A percentile compares a stretch with the other conserved stretches of the same genome.
Conservation (phyloP, 257 asterid genomes). For the Salvia splendens region DNA sequence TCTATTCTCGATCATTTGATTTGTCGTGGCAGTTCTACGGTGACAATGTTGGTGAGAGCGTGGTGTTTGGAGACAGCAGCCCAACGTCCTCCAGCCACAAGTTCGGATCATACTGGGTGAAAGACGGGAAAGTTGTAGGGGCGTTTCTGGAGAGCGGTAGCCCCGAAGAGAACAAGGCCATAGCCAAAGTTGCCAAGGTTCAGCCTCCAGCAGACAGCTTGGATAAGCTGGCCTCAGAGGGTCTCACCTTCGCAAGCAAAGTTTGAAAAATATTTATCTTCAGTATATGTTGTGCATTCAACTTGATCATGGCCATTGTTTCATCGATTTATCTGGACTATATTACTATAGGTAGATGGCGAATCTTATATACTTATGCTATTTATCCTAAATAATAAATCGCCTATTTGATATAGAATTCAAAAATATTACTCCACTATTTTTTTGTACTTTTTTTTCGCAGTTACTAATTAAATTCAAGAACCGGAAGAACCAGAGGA, state of each 20-base stretch:
- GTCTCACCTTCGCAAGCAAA: conserved; percentile 71
- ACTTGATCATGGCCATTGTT: too few species aligned
- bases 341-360: too few species aligned
- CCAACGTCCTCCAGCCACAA: conserved; percentile 75
- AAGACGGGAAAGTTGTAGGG: conserved; percentile 79
- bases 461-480: too few species aligned
- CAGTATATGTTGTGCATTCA: too few species aligned
- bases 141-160: conserved; percentile 86
- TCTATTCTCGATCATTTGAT: conserved; percentile 87
- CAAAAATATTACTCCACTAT: too few species aligned
- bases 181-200: conserved; percentile 75
- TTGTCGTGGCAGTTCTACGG: conserved; percentile 96
- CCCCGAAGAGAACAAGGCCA: conserved; percentile 82
- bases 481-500: too few species aligned
- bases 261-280: conserved; percentile 35
- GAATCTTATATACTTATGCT: too few species aligned
- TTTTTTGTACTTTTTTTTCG: too few species aligned
- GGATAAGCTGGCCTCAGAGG: conserved; percentile 69
- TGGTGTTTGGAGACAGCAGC: conserved; percentile 70
- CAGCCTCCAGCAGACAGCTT: conserved; percentile 63
- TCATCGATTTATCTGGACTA: too few species aligned
- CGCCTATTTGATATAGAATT: too few species aligned
- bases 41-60: conserved; percentile 73
- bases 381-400: too few species aligned
- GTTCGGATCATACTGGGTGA: conserved; percentile 88